phyloP scores from a whole-genome alignment of 805 yeast species.

The Scheffersomyces lignosus region DNA sequence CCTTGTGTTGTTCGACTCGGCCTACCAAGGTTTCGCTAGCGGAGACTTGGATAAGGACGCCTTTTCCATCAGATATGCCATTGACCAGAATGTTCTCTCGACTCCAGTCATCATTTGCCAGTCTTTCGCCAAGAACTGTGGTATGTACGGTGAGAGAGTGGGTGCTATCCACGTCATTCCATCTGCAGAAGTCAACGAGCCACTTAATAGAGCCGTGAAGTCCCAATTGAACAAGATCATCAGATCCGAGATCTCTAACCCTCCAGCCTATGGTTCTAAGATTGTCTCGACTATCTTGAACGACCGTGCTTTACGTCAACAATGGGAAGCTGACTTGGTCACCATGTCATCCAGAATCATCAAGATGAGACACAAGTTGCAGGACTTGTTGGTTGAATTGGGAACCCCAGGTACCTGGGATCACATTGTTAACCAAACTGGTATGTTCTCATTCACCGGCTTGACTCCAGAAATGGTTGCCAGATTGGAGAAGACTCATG shows the following conservation, averaged over 20 bases:
- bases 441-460: slow-evolving; percentile 97
- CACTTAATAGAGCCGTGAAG: slow-evolving; percentile 55
- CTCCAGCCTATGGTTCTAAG: slow-evolving; percentile 96
- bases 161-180: slow-evolving; percentile 84
- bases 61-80: slow-evolving; percentile 72
- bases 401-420: slow-evolving; percentile 89
- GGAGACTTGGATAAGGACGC: slow-evolving; percentile 85
- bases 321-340: slow-evolving; percentile 82
- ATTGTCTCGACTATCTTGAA: slow-evolving; percentile 75
- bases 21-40: slow-evolving; percentile 96
- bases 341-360: slow-evolving; percentile 86
- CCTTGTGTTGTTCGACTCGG: slow-evolving; percentile 86
- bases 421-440: slow-evolving; percentile 86
- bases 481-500: slow-evolving; percentile 74
- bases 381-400: slow-evolving; percentile 57
- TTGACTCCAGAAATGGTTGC: slow-evolving; percentile 73
- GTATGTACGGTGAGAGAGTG: slow-evolving; percentile 96
- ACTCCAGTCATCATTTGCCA: slow-evolving; percentile 78
- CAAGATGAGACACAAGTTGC: slow-evolving; percentile 71
- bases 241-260: slow-evolving; percentile 86
- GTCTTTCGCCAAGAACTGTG: slow-evolving; percentile 95
- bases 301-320: slow-evolving; percentile 62
- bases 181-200: slow-evolving; percentile 16
- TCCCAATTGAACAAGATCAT: slow-evolving; percentile 77
- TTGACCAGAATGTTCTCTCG: slow-evolving; percentile 31